These are phyloP conservation scores for Diaporthe aspalathi DNA, from an alignment of 2,329 filamentous ascomycete genomes.

Conservation along the genomic window DNA sequence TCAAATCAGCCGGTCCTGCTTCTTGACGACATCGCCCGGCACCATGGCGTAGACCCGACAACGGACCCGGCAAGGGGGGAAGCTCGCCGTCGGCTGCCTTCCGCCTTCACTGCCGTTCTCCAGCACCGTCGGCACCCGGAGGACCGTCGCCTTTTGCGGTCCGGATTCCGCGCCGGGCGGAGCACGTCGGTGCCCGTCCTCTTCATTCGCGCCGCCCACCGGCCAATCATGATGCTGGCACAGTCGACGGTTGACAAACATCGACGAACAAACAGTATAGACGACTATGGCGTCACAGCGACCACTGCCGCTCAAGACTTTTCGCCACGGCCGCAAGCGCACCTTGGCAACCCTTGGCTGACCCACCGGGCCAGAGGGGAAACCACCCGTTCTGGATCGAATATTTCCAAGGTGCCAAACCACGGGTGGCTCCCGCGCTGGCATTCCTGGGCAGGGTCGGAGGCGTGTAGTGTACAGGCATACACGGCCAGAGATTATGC, in stretches of 20 bases:
- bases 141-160: not conserved
- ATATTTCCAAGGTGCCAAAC: not conserved
- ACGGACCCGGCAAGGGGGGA: not conserved
- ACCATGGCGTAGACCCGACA: slow-evolving; percentile 12
- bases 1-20: not conserved
- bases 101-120: not conserved
- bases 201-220: not conserved
- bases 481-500: not conserved
- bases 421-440: not conserved
- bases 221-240: not conserved
- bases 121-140: not conserved
- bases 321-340: slow-evolving; percentile 20
- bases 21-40: slow-evolving; percentile 14
- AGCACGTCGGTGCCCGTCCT: not conserved
- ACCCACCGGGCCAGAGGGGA: not conserved
- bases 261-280: not conserved
- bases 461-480: not conserved
- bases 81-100: fast-evolving
- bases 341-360: slow-evolving; percentile 26
- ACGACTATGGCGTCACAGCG: not conserved
- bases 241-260: too few species aligned
- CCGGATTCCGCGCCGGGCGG: not conserved
- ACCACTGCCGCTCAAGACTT: not conserved
- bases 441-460: not conserved
- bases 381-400: not conserved